Evolutionary conservation across 106 monocot genomes (phyloP), one percentile per base, ranked within the genome.

Genomic region (Allium sativum): DNA sequence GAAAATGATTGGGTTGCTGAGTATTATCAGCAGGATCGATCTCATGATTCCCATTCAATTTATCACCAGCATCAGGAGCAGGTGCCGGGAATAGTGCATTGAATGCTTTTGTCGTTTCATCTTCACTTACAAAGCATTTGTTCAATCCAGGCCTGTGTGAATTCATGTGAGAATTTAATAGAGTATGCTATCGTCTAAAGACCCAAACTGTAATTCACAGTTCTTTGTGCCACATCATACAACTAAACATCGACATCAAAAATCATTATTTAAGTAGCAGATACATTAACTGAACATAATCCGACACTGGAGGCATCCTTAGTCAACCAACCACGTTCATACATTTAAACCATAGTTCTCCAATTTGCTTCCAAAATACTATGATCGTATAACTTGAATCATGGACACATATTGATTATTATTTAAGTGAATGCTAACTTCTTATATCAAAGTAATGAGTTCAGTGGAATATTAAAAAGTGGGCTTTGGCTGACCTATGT

Each of bases 121-220:
- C 91, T 70, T 91, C 86, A 59, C 83, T 77, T 18, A 91, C 42
- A 42, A 46, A 63, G 19, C 91, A 91, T 15, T 68, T 91, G 58
- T 91, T 91, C 83, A 75, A 63, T 64, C 86, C 86, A 54, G 86
- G 80, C 68, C 91, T 91, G 48, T 7, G 68, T 50, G 78, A 31
- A 31, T 31, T 67, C 56, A 63, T 46, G 56, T 58, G 21, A 18
- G 58, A 54, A 64, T 17, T 65, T 65, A 16, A 65, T 48, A 47
- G 65, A 3, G 48, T 56, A 58, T 20, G 53, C 6, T 66, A 55
- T 41, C 64, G 21, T 62, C 12, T 22, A 48, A 48, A 11, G 10
- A 61, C 18, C 9, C 45, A 61, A 15, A 60, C 6, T 61, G 8
- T 45, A 61, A 19, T 18, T 9, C 17, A 61, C 20, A 18, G 52